Evolutionary conservation across 2,329 filamentous ascomycete genomes (phyloP), one percentile per base, ranked within the genome.

Genomic region (Blumeriella jaapii): DNA sequence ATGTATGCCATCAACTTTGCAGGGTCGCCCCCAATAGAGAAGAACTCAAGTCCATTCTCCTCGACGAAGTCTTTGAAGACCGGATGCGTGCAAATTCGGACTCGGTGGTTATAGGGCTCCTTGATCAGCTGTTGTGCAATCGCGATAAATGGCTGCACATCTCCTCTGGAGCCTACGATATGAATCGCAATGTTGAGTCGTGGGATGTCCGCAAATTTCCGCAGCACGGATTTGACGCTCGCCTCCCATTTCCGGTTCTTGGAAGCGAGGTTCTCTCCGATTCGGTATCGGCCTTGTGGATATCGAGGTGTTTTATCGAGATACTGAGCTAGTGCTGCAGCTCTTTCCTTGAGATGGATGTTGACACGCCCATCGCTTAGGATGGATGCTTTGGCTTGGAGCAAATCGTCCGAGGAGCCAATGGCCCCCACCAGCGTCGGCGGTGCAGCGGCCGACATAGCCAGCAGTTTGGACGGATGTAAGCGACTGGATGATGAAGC

Each of bases 1-100:
- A 91, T 91, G 52, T 86, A 91, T 20, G 83, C 82, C 80, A 84
- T 85, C 23, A 84, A 62, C 47, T 80, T 69, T 2, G 73, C 69
- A 0, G 80, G 80, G 51, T 84, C 76, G 1, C 79, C 80, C 12
- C 71, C 71, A 10, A 77, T 64, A 26, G 60, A 63, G 53, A 73
- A 77, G 51, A 75, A 76, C 31, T 76, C 71, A 1, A 75, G 55
- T 0, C 65, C 68, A 10, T 61, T 35, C 19, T 60, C 56, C 27
- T 62, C 55, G 11, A 75, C 67, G 26, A 74, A 72, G 2, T 64
- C 55, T 34, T 65, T 61, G 46, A 75, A 75, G 3, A 62, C 59
- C 6, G 59, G 47, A 46, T 75, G 71, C 1, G 71, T 76, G 16
- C 69, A 70, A 8, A 75, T 55, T 2, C 71, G 64, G 2, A 76